Evolutionary conservation across 23 red algal species (phyloP), one percentile per base, ranked within the genome.

Genomic region (Gracilaria gracilis): DNA sequence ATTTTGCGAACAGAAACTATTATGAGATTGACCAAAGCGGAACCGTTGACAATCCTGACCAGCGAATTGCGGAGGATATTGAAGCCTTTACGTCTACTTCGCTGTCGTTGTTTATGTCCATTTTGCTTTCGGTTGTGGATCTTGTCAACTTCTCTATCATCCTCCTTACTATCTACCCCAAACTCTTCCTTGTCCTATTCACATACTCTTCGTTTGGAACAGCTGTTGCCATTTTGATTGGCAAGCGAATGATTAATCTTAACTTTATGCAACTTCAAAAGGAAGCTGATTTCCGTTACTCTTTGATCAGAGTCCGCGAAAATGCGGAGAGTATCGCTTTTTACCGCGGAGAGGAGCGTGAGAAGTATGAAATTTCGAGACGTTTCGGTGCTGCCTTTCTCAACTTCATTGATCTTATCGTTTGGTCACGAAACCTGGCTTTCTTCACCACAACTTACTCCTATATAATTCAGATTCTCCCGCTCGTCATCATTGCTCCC

Each of bases 221-320:
- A 53, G 58, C 88, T 34, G 81, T 93, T 29, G 90, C 96, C 8
- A 82, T 85, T 16, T 42, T 80, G 2, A 54, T 98, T 57, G 96
- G 96, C 2, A 80, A 86, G 33, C 84, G 88, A 49, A 79, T 98
- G 47, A 92, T 98, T 31, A 83, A 87, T 34, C 80, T 98, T 32
- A 95, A 98, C 73, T 98, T 98, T 67, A 35, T 64, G 29, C 93
- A 95, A 72, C 91, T 98, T 28, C 89, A 96, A 54, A 76, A 87
- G 24, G 96, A 98, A 86, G 96, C 96, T 20, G 96, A 98, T 62
- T 98, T 98, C 86, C 96, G 96, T 9, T 98, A 93, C 85, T 81
- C 88, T 19, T 48, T 98, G 27, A 94, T 95, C 25, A 90, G 96
- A 35, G 89, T 98, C 55, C 93, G 96, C 47, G 96, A 98, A 87